Conservation (phyloP, 306 rosid species). For the Luffa acutangula region DNA sequence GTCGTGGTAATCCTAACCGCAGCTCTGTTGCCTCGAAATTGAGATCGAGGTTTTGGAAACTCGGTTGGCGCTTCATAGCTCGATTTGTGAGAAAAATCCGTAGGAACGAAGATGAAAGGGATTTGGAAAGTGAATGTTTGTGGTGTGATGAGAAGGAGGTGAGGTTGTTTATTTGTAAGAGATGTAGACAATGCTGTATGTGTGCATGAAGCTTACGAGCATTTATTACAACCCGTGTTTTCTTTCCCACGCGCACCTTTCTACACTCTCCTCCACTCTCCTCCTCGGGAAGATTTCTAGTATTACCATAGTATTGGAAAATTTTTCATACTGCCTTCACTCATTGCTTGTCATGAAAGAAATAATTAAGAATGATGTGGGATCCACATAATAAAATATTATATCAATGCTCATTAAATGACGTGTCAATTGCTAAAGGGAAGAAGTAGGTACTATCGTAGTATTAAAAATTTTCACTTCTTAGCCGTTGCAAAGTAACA, state of each 20-base stretch:
- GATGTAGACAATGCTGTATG: neutral
- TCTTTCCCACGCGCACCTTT: neutral
- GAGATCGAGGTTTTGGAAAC: neutral
- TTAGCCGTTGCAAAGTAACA: too few species aligned
- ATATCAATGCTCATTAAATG: too few species aligned
- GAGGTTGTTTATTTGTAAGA: neutral
- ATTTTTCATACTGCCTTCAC: too few species aligned
- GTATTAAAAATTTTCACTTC: too few species aligned
- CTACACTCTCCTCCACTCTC: too few species aligned
- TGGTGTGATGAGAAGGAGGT: neutral
- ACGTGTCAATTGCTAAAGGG: too few species aligned
- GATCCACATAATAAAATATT: too few species aligned
- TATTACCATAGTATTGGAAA: too few species aligned
- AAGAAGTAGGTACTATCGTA: too few species aligned
- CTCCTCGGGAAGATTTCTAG: too few species aligned
- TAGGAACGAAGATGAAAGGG: neutral
- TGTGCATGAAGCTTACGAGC: neutral
- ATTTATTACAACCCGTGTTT: neutral
- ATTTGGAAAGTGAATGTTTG: neutral
- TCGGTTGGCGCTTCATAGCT: neutral
- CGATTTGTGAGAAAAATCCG: neutral
- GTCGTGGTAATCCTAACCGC: neutral
- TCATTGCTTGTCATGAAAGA: too few species aligned
- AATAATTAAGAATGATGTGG: too few species aligned
- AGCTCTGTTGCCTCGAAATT: slow-evolving; percentile 4